Evolutionary conservation across 2,329 filamentous ascomycete genomes (phyloP), one percentile per base, ranked within the genome.

Genomic region (Monosporascus sp.): DNA sequence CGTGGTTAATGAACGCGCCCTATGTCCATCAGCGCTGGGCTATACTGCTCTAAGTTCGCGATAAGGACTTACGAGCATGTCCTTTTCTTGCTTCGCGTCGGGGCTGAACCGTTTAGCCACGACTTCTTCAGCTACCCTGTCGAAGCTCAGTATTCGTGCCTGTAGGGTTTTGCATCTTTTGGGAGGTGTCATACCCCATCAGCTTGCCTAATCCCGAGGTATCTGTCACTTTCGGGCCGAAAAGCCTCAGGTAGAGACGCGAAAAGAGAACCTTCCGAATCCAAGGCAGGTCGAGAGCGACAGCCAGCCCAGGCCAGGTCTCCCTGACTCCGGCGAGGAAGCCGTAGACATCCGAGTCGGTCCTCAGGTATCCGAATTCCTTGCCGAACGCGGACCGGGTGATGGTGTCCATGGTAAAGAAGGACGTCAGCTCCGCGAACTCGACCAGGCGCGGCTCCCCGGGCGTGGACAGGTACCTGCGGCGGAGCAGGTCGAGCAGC

Each of bases 1-100:
- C 65, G 34, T 64, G 58, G 6, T 60, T 54, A 22, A 67, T 63
- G 51, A 62, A 68, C 0, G 63, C 63, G 5, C 60, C 63, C 60
- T 64, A 14, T 37, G 5, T 24, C 14, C 38, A n/a, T 20, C 11
- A 25, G 25, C 5, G 22, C 5, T 42, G 18, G 5, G 3, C 42
- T 46, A 25, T n/a, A 6, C 11, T 5, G 11, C 41, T 44, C 20
- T 44, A 5, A 41, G 4, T n/a, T 11, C 15, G 17, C 7, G 20
- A 8, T 38, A 31, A 36, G 15, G 57, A 27, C 60, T n/a, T 49
- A 62, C 56, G 42, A 62, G 51, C 51, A 60, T 58, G n/a, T 60
- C 56, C 27, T 45, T 51, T 39, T 49, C 45, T 15, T 42, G 24
- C 25, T 50, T 47, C 8, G 46, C 45, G 25, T 50, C 49, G 31